A percentile compares a stretch with the other conserved stretches of the same genome.
Evolutionary conservation across 2,329 filamentous ascomycete genomes (phyloP).

Genomic region (Xylariaceae sp.): DNA sequence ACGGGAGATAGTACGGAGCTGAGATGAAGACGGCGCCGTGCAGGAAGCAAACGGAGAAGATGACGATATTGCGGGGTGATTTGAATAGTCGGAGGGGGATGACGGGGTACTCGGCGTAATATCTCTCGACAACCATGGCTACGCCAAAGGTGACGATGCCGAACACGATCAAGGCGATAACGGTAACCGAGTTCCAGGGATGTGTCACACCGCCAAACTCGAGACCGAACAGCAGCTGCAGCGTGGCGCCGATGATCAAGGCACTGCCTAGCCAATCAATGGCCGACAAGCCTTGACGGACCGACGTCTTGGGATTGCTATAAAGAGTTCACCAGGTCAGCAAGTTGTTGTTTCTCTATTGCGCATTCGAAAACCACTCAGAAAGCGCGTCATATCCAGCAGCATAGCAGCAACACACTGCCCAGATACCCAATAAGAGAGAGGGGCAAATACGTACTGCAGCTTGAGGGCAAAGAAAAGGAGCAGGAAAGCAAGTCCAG

Average conservation of each 20-base stretch:
- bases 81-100: conserved; percentile 70
- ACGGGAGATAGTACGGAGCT: conserved; percentile 71
- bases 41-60: conserved; percentile 61
- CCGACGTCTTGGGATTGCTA: conserved; percentile 56
- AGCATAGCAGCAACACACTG: not conserved
- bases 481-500: conserved; percentile 42
- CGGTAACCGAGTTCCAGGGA: conserved; percentile 69
- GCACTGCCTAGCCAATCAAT: conserved; percentile 54
- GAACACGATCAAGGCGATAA: conserved; percentile 73
- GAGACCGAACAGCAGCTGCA: conserved; percentile 82
- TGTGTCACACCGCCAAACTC: conserved; percentile 74
- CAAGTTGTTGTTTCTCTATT: not conserved
- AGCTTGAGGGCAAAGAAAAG: conserved; percentile 61
- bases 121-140: conserved; percentile 70
- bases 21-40: conserved; percentile 76
- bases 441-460: conserved; percentile 34
- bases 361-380: not conserved
- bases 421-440: not conserved
- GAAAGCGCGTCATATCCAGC: not conserved
- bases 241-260: conserved; percentile 66
- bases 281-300: conserved; percentile 57
- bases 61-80: conserved; percentile 58
- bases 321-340: not conserved
- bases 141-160: conserved; percentile 57
- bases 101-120: conserved; percentile 68